A percentile compares a stretch with the other conserved stretches of the same genome.
phyloP scores from a whole-genome alignment of 129 eudicot species.

The Oenanthe sinensis region DNA sequence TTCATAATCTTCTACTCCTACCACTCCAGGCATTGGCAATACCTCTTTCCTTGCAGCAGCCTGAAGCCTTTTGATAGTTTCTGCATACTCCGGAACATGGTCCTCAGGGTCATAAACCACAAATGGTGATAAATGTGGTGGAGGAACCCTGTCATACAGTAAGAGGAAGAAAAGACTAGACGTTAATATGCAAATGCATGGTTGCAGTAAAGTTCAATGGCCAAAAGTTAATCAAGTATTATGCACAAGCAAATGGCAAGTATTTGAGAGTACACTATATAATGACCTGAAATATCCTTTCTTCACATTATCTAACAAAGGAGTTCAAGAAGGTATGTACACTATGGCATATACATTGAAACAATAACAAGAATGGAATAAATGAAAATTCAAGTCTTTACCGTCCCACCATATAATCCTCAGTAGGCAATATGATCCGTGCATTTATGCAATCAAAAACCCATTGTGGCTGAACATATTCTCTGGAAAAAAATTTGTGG shows the following conservation, averaged over 20 bases:
- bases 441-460: constrained; percentile 76
- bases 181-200: background rate
- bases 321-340: background rate
- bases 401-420: constrained; percentile 79
- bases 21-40: constrained; percentile 76
- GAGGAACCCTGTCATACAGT: constrained; percentile 47
- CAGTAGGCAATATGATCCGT: constrained; percentile 65
- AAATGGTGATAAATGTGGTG: constrained; percentile 92
- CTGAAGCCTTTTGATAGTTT: constrained; percentile 68
- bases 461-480: constrained; percentile 91
- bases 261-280: background rate
- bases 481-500: constrained; percentile 61
- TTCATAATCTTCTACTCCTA: constrained; percentile 59
- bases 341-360: background rate
- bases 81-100: constrained; percentile 84
- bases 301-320: background rate
- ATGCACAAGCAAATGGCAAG: background rate
- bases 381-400: constrained; percentile 13
- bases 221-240: background rate
- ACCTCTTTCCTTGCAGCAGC: constrained; percentile 81
- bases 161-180: background rate
- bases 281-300: background rate
- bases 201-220: background rate
- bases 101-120: constrained; percentile 90
- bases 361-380: background rate